These are phyloP conservation scores for Colletotrichum spinosum DNA, from an alignment of 2,329 filamentous ascomycete species.

Conservation along the genomic window DNA sequence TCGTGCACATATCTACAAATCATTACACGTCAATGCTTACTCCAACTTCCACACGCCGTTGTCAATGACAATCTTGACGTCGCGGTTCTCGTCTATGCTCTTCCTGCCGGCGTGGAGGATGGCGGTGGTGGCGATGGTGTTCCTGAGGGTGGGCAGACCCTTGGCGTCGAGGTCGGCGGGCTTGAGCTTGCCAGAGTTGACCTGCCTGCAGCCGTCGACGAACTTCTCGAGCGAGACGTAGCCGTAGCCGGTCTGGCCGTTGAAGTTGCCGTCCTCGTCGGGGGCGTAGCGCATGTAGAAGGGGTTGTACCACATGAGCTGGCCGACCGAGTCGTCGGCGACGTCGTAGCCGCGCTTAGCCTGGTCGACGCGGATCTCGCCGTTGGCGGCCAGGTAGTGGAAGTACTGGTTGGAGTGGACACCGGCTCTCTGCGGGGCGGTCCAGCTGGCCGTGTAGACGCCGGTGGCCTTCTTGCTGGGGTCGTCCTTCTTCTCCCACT, in stretches of 20 bases:
- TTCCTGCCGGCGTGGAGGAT: slow-evolving; percentile 89
- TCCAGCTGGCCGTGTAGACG: slow-evolving; percentile 96
- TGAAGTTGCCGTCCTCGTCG: slow-evolving; percentile 95
- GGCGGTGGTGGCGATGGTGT: slow-evolving; percentile 91
- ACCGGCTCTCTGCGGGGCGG: slow-evolving; percentile 89
- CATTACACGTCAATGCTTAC: slow-evolving; percentile 43
- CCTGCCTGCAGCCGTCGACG: slow-evolving; percentile 82
- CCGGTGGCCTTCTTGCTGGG: slow-evolving; percentile 80
- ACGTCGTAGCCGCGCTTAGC: slow-evolving; percentile 95
- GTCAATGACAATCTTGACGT: slow-evolving; percentile 78
- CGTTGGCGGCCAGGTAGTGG: slow-evolving; percentile 87
- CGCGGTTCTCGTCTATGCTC: slow-evolving; percentile 84
- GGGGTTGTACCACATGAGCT: slow-evolving; percentile 89
- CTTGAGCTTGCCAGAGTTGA: slow-evolving; percentile 80
- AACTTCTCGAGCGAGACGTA: slow-evolving; percentile 98
- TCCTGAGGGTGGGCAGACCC: slow-evolving; percentile 85
- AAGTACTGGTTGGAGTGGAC: slow-evolving; percentile 99
- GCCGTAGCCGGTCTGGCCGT: slow-evolving; percentile 90
- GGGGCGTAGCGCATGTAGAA: slow-evolving; percentile 97
- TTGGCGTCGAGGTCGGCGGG: slow-evolving; percentile 83
- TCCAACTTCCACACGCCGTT: slow-evolving; percentile 76
- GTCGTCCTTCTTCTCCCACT: slow-evolving; percentile 82
- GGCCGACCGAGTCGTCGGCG: slow-evolving; percentile 79
- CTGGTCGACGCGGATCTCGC: slow-evolving; percentile 91
- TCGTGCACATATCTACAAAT: slow-evolving; percentile 25